Evolutionary conservation across 345 rosid genomes (phyloP).

Genomic region (Arabidopsis suecica): DNA sequence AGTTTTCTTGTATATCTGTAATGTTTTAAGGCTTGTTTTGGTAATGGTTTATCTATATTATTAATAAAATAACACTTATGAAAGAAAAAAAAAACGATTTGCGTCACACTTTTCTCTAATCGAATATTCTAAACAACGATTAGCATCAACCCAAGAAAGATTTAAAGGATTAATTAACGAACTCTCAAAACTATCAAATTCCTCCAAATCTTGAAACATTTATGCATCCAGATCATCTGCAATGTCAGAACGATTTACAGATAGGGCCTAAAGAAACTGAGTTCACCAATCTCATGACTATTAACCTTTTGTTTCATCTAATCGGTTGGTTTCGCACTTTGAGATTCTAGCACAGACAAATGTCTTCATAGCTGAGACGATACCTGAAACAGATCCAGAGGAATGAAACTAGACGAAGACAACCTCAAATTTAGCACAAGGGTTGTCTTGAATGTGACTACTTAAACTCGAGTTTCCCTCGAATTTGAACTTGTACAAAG

Average conservation of each 20-base stretch:
- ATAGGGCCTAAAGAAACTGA: slow-evolving; percentile 28
- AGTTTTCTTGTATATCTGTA: too few relatives aligned
- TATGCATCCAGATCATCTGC: slow-evolving; percentile 7
- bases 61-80: too few relatives aligned
- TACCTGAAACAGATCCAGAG: neutral
- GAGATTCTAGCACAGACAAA: slow-evolving; percentile 6
- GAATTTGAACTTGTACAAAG: slow-evolving; percentile 75
- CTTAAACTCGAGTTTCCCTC: slow-evolving; percentile 60
- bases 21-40: too few relatives aligned
- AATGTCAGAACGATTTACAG: slow-evolving; percentile 19
- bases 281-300: slow-evolving; percentile 28
- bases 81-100: too few relatives aligned
- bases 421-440: slow-evolving; percentile 85
- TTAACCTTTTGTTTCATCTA: slow-evolving; percentile 18
- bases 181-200: neutral
- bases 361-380: slow-evolving; percentile 26
- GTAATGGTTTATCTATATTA: too few relatives aligned
- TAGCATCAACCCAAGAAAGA: neutral
- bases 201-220: neutral
- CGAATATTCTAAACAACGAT: too few relatives aligned
- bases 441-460: slow-evolving; percentile 62
- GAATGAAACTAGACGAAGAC: slow-evolving; percentile 64
- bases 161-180: neutral
- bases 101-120: too few relatives aligned
- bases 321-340: neutral